Evolutionary conservation across 2,329 filamentous ascomycete genomes (phyloP), one percentile per base, ranked within the genome.

Genomic region (Ceratocystis albifundus): DNA sequence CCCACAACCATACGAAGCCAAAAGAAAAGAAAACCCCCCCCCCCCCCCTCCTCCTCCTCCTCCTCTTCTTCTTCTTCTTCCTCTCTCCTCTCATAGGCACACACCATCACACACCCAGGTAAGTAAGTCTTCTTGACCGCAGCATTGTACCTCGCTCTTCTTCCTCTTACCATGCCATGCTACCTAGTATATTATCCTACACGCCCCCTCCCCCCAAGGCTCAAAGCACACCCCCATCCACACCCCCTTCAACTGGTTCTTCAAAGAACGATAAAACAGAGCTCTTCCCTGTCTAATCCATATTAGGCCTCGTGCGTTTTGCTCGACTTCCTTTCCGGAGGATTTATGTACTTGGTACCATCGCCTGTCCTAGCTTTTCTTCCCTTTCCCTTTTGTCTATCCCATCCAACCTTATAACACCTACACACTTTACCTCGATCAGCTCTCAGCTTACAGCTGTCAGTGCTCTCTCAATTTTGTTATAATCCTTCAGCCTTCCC

Each of bases 351-450:
- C 22, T 48, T 62, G 53, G 53, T 57, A 57, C 61, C 61, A 62
- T 62, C 61, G 61, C 61, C 61, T 62, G 61, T 62, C 61, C 61
- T 62, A 46, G 61, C 61, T 62, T 46, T 62, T 62, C 61, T 62
- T 62, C 41, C 61, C 45, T 62, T 62, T 62, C 36, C 17, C 45
- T 62, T 44, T 62, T 48, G 61, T 62, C 61, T 62, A 62, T 62
- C 45, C 46, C 41, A 62, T 62, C 61, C 41, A 62, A 46, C 61
- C 45, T 62, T 62, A 62, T 62, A 62, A 62, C 61, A 48, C 61
- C 61, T 22, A 28, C 61, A 25, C 61, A 62, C 36, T 46, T 62
- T 28, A 44, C 61, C 41, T 62, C 36, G 30, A 41, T 62, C 61
- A 62, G 61, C 36, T 62, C 61, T 44, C 61, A 62, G 61, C 61